Evolutionary conservation across 805 yeast genomes (phyloP).

Genomic region (Candida golubevii): DNA sequence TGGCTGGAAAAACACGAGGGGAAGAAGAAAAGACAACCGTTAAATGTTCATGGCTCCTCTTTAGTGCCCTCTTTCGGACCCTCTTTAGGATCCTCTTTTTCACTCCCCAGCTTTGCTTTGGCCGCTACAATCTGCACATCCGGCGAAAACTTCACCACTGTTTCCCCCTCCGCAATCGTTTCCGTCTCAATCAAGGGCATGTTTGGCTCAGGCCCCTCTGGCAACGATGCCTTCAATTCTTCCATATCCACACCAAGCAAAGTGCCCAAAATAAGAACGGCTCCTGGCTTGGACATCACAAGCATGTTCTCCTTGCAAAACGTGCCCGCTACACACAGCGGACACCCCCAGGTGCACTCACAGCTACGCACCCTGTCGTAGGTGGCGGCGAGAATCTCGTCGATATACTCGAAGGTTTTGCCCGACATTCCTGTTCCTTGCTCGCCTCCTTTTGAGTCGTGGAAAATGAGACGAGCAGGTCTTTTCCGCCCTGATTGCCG

Average conservation of each 20-base stretch:
- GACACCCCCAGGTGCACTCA: slow-evolving; percentile 73
- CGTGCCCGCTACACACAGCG: slow-evolving; percentile 79
- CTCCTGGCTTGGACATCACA: slow-evolving; percentile 86
- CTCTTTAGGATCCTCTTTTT: neutral
- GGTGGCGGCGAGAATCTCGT: slow-evolving; percentile 59
- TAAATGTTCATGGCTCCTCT: no score
- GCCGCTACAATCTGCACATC: slow-evolving; percentile 44
- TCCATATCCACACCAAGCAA: slow-evolving; percentile 55
- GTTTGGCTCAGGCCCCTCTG: slow-evolving; percentile 72
- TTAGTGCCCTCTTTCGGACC: no score
- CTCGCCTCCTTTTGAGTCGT: slow-evolving; percentile 78
- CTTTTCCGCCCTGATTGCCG: slow-evolving; percentile 67
- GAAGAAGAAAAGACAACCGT: neutral
- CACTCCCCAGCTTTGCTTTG: slow-evolving; percentile 5
- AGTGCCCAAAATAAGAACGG: slow-evolving; percentile 59
- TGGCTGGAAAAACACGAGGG: slow-evolving; percentile 12
- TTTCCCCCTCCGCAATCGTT: slow-evolving; percentile 55
- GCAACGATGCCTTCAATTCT: slow-evolving; percentile 39
- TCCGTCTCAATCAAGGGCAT: slow-evolving; percentile 68
- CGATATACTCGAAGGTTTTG: slow-evolving; percentile 76
- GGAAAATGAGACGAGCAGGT: slow-evolving; percentile 83
- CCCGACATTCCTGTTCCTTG: slow-evolving; percentile 76
- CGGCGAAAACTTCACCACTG: slow-evolving; percentile 55
- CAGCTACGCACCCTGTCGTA: slow-evolving; percentile 59
- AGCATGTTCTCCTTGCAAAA: slow-evolving; percentile 76